Conservation (phyloP, 2,329 filamentous ascomycete genomes). For the Teratosphaeria destructans region DNA sequence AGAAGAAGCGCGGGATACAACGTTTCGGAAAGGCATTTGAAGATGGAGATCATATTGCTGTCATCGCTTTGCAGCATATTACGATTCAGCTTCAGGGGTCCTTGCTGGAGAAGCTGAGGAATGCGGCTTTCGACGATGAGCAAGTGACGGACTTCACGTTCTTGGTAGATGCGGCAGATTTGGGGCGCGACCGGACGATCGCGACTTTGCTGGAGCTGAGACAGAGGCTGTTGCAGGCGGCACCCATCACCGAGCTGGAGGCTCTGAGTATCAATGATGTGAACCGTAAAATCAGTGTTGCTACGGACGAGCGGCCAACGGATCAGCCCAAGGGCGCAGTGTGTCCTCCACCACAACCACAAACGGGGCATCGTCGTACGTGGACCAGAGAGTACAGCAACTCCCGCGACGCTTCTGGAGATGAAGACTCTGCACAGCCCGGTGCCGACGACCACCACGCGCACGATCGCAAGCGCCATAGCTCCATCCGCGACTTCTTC, state of each 20-base stretch:
- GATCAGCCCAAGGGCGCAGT: not conserved
- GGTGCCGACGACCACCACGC: constrained; percentile 15
- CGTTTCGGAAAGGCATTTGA: constrained; percentile 23
- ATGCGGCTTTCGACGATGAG: constrained; percentile 21
- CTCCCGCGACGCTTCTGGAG: constrained; percentile 15
- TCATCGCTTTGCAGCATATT: constrained; percentile 23
- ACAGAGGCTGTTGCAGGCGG: constrained; percentile 16
- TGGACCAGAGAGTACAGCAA: constrained; percentile 11
- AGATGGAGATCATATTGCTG: constrained; percentile 20
- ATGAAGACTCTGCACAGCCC: constrained; percentile 13
- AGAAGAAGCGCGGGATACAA: constrained; percentile 20
- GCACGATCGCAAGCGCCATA: constrained; percentile 12
- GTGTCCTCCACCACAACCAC: not conserved
- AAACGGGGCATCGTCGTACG: constrained; percentile 8
- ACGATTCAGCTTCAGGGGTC: constrained; percentile 21
- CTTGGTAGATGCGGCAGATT: constrained; percentile 22
- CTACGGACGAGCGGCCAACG: not conserved
- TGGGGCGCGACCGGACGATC: constrained; percentile 21
- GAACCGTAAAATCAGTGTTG: not conserved
- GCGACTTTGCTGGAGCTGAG: constrained; percentile 19
- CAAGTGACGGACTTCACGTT: constrained; percentile 19
- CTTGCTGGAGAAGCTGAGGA: constrained; percentile 21
- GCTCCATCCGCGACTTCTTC: constrained; percentile 19
- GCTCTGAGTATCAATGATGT: not conserved
- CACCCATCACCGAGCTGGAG: constrained; percentile 2